Base-by-base conservation (phyloP, 1,139 yeast genomes). In the Diutina mesorugosa region DNA sequence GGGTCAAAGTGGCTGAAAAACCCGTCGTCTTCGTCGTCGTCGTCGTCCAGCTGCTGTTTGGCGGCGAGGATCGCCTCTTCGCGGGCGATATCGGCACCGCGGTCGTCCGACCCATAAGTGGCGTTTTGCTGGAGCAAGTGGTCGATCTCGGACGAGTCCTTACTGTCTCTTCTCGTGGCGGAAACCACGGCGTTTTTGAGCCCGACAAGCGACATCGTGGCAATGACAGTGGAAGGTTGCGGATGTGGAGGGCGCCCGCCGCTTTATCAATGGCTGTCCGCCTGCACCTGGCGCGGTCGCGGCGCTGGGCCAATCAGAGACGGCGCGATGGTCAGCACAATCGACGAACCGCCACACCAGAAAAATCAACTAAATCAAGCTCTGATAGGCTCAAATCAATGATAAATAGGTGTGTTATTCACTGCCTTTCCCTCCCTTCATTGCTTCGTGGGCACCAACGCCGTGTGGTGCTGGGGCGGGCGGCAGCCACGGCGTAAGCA, bases 1-100 rank as follows among this genome's bases (percentile, higher is more conserved):
- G 93, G 93, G 67, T 85, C 80, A 60, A 77, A 76, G 52, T 67
- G 72, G 60, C 67, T 68, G 65, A 76, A 74, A 58, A 76, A 72
- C 14, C 77, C 77, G 2, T 28, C 12, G 26, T 63, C 68, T 6
- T 63, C 69, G 53, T 56, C 76, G 18, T 79, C 78, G 32, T 59
- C 61, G 30, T 38, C 56, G 16, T 29, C 32, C 41, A 50, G 53
- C 12, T 14, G 10, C n/a, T 16, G 53, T 14, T 47, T 47, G 16
- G 51, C 51, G 18, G 30, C 30, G 21, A 30, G 5, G 38, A 47
- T 47, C 9, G 51, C 51, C n/a, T 50, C 53, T 16, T 50, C 53
- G 6, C 53, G 35, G 8, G 53, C 53, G n/a, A 50, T 18, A 3
- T 50, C 53, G n/a, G 35, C 45, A 4, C 45, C 53, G 45, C 53